These are phyloP conservation scores for Klebsormidium nitens DNA, from an alignment of 139 green algal species.

Conservation along the genomic window DNA sequence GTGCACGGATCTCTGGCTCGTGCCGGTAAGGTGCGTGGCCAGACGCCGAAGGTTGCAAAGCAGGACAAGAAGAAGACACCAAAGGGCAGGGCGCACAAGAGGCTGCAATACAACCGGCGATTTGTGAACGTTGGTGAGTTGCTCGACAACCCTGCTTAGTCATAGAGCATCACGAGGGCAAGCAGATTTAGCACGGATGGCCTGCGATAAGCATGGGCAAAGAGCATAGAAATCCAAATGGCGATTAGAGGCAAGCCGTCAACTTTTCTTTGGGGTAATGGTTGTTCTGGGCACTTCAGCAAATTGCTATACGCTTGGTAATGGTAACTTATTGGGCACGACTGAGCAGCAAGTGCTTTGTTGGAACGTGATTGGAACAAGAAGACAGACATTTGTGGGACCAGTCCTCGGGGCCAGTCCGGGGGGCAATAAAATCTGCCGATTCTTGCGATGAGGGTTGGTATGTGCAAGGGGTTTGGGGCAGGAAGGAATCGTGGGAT, in stretches of 20 bases:
- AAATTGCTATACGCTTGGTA: slow-evolving; percentile 8
- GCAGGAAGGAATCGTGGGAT: no score
- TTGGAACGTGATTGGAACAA: no score
- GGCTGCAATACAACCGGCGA: slow-evolving; percentile 91
- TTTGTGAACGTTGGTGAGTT: slow-evolving; percentile 77
- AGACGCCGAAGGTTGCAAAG: slow-evolving; percentile 97
- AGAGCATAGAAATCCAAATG: slow-evolving; percentile 28
- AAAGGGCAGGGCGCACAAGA: slow-evolving; percentile 86
- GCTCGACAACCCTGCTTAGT: slow-evolving; percentile 5
- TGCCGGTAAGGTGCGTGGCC: slow-evolving; percentile 97
- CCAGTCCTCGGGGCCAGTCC: no score
- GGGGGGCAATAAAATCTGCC: no score
- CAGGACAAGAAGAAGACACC: slow-evolving; percentile 98
- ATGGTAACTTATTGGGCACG: no score
- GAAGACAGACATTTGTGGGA: no score
- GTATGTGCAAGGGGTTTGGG: no score
- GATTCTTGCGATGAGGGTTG: no score
- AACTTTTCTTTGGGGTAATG: no score
- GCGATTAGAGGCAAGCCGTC: no score
- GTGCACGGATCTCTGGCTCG: slow-evolving; percentile 98
- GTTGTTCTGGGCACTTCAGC: neutral
- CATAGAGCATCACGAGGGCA: neutral
- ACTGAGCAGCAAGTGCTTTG: no score
- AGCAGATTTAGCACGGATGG: neutral
- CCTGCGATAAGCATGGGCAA: neutral